A percentile compares a stretch with the other conserved stretches of the same genome.
phyloP scores from a whole-genome alignment of 2,329 filamentous ascomycete genomes.

The Knoxdaviesia proteae region DNA sequence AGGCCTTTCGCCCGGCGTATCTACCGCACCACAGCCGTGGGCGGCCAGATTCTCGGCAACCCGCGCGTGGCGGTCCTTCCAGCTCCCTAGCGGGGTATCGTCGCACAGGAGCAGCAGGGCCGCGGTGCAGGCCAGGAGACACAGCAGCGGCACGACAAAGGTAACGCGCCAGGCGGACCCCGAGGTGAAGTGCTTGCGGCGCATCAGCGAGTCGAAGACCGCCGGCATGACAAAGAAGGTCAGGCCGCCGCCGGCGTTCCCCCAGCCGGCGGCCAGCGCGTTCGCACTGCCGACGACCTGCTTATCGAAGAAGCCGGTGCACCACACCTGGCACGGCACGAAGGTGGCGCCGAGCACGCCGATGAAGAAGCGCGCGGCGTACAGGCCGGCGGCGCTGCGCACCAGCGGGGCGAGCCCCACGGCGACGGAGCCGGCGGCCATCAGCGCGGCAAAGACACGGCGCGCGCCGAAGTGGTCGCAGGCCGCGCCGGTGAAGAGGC shows the following conservation, averaged over 20 bases:
- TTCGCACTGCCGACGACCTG: conserved; percentile 81
- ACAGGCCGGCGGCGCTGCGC: conserved; percentile 34
- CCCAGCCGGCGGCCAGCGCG: conserved; percentile 63
- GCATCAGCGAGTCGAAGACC: conserved; percentile 58
- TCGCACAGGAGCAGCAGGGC: conserved; percentile 52
- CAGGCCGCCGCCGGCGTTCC: conserved; percentile 73
- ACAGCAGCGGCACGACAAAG: conserved; percentile 63
- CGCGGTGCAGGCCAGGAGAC: conserved; percentile 41
- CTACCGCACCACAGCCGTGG: too few relatives aligned
- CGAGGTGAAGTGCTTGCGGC: conserved; percentile 32
- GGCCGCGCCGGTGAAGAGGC: conserved; percentile 55
- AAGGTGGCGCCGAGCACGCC: conserved; percentile 61
- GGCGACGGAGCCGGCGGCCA: conserved; percentile 62
- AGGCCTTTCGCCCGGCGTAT: too few relatives aligned
- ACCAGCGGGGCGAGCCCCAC: conserved; percentile 69
- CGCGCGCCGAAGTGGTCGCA: conserved; percentile 73
- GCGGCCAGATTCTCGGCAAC: too few relatives aligned
- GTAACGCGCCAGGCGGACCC: conserved; percentile 66
- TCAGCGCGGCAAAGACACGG: conserved; percentile 50
- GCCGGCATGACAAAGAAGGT: conserved; percentile 91
- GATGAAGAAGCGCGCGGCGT: conserved; percentile 58
- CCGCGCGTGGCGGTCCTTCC: conserved; percentile 33
- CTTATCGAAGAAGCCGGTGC: conserved; percentile 82
- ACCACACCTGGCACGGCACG: conserved; percentile 81
- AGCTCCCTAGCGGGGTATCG: conserved; percentile 66